Evolutionary conservation across 352 stramenopile genomes (phyloP), one percentile per base, ranked within the genome.

Genomic region (Stephanocyclus meneghinianus): DNA sequence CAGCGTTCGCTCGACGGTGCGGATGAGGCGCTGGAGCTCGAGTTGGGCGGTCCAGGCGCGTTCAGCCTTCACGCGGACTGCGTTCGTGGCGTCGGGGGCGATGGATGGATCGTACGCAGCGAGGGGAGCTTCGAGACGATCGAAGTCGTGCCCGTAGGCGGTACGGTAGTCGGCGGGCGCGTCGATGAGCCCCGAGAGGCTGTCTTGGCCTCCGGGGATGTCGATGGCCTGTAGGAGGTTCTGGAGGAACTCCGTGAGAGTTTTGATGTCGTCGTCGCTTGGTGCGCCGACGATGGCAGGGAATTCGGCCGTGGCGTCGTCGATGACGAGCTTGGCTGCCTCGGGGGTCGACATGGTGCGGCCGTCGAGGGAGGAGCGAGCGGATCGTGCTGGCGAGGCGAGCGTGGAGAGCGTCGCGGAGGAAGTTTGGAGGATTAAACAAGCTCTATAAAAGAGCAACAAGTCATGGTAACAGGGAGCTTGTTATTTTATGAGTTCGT

Each of bases 181-280:
- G 48, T 26, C 10, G 48, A 56, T 56, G 48, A 56, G 48, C 11
- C 48, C 48, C 5, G 35, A 64, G 48, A 56, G 48, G n/a, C 48
- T 42, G 21, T 18, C 9, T 7, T 16, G 6, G 48, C 48, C 48
- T 15, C 48, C 48, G 11, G 48, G n/a, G 48, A 56, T n/a, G 29
- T 64, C 29, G 29, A 45, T 40, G 35, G 56, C 15, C n/a, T 64
- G 56, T 40, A 45, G 35, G 56, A 56, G 48, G 48, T 56, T 56
- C 10, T 9, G 16, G 48, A 56, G 48, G 11, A n/a, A 26, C n/a
- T 56, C 48, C 10, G 11, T 11, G 10, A 56, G 48, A 18, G 8
- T 15, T 18, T 64, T 64, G 35, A 56, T 56, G 48, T 56, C 16
- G n/a, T 56, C 48, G 48, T 56, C 48, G 48, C 11, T 56, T 11